Percentiles rank a stretch among this genome's conserved stretches.
Conservation (phyloP, 345 rosid species). For the Salix dunnii region DNA sequence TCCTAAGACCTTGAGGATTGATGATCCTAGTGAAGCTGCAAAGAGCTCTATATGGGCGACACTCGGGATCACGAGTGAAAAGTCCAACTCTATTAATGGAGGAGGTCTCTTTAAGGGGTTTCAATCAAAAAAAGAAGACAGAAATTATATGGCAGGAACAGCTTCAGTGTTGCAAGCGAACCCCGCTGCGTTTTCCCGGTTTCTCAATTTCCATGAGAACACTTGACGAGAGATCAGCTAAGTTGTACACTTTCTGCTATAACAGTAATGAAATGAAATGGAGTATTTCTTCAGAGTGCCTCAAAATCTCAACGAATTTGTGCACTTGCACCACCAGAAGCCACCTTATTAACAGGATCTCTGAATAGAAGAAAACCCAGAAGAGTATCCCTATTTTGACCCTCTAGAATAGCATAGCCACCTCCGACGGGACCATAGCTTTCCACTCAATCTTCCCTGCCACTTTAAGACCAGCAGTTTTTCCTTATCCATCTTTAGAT, state of each 20-base stretch:
- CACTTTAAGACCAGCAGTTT: neutral
- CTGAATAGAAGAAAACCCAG: conserved; percentile 1
- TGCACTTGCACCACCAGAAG: neutral
- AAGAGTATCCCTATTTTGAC: neutral
- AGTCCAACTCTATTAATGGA: conserved; percentile 21
- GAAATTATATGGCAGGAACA: conserved; percentile 26
- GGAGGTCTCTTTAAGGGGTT: conserved; percentile 47
- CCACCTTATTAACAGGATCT: neutral
- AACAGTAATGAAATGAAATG: neutral
- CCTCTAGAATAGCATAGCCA: neutral
- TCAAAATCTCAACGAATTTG: conserved; percentile 1
- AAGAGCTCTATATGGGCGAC: conserved; percentile 23
- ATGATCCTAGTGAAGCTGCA: conserved; percentile 20
- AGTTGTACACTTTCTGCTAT: neutral
- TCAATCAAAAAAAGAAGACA: conserved; percentile 34
- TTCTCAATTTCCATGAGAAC: conserved; percentile 62
- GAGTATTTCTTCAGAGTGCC: neutral
- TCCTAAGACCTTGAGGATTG: conserved; percentile 19
- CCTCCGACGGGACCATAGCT: neutral
- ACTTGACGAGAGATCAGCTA: conserved; percentile 22
- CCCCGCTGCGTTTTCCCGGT: conserved; percentile 72
- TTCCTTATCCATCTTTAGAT: neutral
- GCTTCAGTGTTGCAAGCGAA: conserved; percentile 53
- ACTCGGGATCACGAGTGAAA: conserved; percentile 3
- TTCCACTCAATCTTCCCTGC: neutral